Conservation (phyloP, 192 early-diverging fungal genomes). For the Linnemannia exigua region DNA sequence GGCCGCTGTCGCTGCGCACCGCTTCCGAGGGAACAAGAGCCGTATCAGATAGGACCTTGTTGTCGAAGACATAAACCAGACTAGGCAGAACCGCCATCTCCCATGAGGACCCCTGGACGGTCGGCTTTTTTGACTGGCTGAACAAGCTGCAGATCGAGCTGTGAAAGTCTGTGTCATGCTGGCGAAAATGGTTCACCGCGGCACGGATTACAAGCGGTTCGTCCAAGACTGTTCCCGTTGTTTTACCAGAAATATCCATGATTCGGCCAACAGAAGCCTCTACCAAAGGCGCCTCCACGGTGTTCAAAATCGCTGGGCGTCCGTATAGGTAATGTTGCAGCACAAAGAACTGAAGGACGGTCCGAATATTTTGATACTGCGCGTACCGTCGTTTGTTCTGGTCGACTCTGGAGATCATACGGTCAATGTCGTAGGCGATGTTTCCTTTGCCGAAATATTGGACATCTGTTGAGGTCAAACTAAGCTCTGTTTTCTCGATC, state of each 20-base stretch:
- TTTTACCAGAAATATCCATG: conserved; percentile 8
- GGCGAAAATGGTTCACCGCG: conserved; percentile 19
- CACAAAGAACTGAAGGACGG: conserved; percentile 22
- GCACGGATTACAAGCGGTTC: conserved; percentile 23
- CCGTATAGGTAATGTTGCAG: conserved; percentile 17
- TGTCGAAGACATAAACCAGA: conserved; percentile 20
- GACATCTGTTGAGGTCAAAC: conserved; percentile 12
- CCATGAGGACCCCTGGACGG: conserved; percentile 9
- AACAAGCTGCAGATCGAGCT: conserved; percentile 23
- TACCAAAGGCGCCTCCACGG: conserved; percentile 16
- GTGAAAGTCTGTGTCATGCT: conserved; percentile 20
- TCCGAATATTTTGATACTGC: conserved; percentile 23
- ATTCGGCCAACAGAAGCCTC: conserved; percentile 36
- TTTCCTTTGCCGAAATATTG: conserved; percentile 20
- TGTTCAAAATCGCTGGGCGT: background rate
- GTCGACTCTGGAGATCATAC: conserved; percentile 9
- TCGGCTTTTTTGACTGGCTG: background rate
- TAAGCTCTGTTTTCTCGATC: conserved; percentile 18
- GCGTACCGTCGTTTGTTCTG: background rate
- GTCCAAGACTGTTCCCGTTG: conserved; percentile 7
- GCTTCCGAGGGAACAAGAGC: background rate
- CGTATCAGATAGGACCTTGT: conserved; percentile 13
- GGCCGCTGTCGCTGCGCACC: background rate
- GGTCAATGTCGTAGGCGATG: conserved; percentile 24
- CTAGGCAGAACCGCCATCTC: conserved; percentile 18